A percentile compares a stretch with the other conserved stretches of the same genome.
These are phyloP conservation scores for Penicillium aurantiogriseum DNA, from an alignment of 2,329 filamentous ascomycete species.

Conservation along the genomic window DNA sequence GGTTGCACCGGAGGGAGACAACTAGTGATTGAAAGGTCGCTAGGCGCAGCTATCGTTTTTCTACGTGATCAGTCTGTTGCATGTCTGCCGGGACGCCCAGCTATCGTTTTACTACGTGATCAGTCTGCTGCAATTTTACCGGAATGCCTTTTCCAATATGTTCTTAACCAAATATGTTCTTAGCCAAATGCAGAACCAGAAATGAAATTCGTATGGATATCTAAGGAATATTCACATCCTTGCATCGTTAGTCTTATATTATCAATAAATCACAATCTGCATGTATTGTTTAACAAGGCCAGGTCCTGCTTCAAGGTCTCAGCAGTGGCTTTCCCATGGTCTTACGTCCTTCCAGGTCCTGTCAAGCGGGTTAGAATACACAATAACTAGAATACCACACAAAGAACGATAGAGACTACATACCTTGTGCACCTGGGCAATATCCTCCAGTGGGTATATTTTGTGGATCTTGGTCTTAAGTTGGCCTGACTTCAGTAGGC, in stretches of 20 bases:
- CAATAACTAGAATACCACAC: background rate
- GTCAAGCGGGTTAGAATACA: background rate
- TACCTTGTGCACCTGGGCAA: constrained; percentile 65
- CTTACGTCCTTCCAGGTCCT: constrained; percentile 76
- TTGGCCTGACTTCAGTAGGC: constrained; percentile 66
- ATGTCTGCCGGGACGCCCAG: background rate
- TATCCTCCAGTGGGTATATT: constrained; percentile 71
- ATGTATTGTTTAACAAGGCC: background rate
- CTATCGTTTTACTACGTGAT: background rate
- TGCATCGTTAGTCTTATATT: background rate
- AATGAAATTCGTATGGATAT: background rate
- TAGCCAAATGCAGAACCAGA: background rate
- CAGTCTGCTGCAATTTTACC: background rate
- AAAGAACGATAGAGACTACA: constrained; percentile 12
- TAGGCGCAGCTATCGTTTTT: background rate
- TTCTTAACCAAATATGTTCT: background rate
- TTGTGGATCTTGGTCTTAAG: constrained; percentile 73
- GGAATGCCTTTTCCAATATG: background rate
- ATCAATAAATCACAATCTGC: background rate
- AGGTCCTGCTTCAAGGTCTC: constrained; percentile 50
- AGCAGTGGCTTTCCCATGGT: constrained; percentile 82
- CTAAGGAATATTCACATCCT: background rate
- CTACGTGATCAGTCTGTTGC: background rate
- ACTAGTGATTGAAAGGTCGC: background rate
- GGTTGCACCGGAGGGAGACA: background rate